Evolutionary conservation across 352 stramenopile species (phyloP), one percentile per base, ranked within the genome.

Genomic region (Phytophthora tentaculata): DNA sequence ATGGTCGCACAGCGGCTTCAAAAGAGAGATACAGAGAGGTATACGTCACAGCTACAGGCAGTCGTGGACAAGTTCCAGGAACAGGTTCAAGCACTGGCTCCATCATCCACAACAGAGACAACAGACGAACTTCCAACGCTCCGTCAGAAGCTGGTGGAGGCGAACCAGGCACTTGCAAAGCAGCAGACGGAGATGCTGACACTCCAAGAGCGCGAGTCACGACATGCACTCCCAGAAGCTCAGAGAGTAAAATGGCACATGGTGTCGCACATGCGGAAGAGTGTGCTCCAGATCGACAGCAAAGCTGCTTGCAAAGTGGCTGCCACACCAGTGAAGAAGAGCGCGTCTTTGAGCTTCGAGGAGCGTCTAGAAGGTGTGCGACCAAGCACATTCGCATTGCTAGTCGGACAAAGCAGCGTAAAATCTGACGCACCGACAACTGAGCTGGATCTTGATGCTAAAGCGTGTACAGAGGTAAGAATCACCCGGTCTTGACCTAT

Each of bases 221-320:
- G 84, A 20, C 83, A 91, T 57, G 76, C 81, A 5, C 59, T 88
- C 0, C 81, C 84, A 20, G 84, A 93, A 66, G 81, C 77, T 16
- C 79, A 89, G 47, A 77, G 84, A 7, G 68, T 93, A 37, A 91
- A 87, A 61, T 80, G 72, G 69, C 81, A 91, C 44, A 58, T 91
- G 37, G 75, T 91, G 28, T 77, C 71, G 23, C 63, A 79, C 28
- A 83, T 93, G 64, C 79, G 86, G 54, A 86, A 86, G 50, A 84
- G 75, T 29, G 85, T 93, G 61, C 71, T 87, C 16, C 60, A 89
- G 32, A 54, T 93, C 35, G 83, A 89, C 52, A 72, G 87, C 17
- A 88, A 88, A 63, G 57, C 76, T 2, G 61, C 79, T 17, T 64
- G 49, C 1, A 65, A 70, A 41, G 20, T 60, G 37, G 26, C 50